These are phyloP conservation scores for Neonectria sp. DNA, from an alignment of 2,329 filamentous ascomycete genomes.

Conservation along the genomic window DNA sequence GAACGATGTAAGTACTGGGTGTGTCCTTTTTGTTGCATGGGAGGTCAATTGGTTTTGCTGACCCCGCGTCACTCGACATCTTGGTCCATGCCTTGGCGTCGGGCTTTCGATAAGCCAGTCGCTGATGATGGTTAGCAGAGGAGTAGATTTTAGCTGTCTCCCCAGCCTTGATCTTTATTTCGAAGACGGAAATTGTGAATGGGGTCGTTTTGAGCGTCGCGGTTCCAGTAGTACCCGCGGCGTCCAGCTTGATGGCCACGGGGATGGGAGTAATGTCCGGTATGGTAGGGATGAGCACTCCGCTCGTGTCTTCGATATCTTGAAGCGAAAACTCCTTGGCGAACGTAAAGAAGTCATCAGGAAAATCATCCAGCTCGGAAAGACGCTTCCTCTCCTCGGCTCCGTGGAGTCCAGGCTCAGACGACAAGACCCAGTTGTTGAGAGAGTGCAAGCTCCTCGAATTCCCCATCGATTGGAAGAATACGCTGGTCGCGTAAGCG, in stretches of 20 bases:
- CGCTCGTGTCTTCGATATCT: slow-evolving; percentile 29
- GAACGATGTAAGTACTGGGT: not conserved
- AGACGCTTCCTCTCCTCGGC: slow-evolving; percentile 23
- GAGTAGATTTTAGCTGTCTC: slow-evolving; percentile 16
- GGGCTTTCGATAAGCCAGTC: slow-evolving; percentile 29
- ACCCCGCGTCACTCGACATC: slow-evolving; percentile 15
- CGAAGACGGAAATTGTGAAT: slow-evolving; percentile 30
- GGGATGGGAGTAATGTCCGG: not conserved
- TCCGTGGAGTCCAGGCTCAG: not conserved
- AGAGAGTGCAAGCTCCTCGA: not conserved
- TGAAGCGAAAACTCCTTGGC: slow-evolving; percentile 21
- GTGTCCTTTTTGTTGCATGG: slow-evolving; percentile 24
- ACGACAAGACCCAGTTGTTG: slow-evolving; percentile 26
- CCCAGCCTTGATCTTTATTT: slow-evolving; percentile 18
- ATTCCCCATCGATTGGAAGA: slow-evolving; percentile 27
- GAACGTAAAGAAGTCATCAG: slow-evolving; percentile 24
- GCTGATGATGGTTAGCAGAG: slow-evolving; percentile 13
- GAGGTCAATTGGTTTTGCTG: not conserved
- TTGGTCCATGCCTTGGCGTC: slow-evolving; percentile 18
- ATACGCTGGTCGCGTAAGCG: slow-evolving; percentile 25
- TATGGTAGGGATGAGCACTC: slow-evolving; percentile 10
- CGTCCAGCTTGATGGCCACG: slow-evolving; percentile 10
- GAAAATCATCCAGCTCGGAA: slow-evolving; percentile 6
- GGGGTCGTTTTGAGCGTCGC: slow-evolving; percentile 20
- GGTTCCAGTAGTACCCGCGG: slow-evolving; percentile 26